phyloP scores from a whole-genome alignment of 768 basidiomycete species.

The Tylopilus vinaceipallidus region DNA sequence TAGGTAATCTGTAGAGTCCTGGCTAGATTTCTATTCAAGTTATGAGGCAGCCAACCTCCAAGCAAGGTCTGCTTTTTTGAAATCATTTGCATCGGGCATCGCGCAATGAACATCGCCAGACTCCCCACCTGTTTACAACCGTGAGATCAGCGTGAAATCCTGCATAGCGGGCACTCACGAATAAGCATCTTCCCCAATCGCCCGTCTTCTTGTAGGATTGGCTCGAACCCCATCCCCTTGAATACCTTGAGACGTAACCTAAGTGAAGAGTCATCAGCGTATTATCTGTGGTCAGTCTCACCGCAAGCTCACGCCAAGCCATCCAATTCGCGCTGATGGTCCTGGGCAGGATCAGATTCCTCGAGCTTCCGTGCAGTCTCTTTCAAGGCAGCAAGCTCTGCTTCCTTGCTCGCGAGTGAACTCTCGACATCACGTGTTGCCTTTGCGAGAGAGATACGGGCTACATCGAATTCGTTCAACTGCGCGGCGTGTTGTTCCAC shows the following conservation, averaged over 20 bases:
- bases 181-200: constrained; percentile 61
- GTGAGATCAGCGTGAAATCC: neutral
- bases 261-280: constrained; percentile 3
- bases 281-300: neutral
- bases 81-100: constrained; percentile 27
- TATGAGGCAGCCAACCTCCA: constrained; percentile 39
- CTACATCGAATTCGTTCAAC: constrained; percentile 64
- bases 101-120: constrained; percentile 42
- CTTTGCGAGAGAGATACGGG: constrained; percentile 65
- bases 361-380: constrained; percentile 62
- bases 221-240: constrained; percentile 71
- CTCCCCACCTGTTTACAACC: constrained; percentile 39
- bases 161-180: constrained; percentile 43
- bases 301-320: constrained; percentile 55
- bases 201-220: constrained; percentile 54
- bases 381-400: constrained; percentile 65
- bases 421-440: constrained; percentile 73
- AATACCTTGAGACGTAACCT: constrained; percentile 70
- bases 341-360: constrained; percentile 66
- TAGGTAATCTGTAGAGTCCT: too few relatives aligned
- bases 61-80: constrained; percentile 29
- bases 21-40: neutral
- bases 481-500: constrained; percentile 56
- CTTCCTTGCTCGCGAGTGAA: constrained; percentile 62
- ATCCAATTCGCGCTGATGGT: constrained; percentile 69